Base-by-base conservation (phyloP, 768 basidiomycete species). In the Pleurotus platypus region DNA sequence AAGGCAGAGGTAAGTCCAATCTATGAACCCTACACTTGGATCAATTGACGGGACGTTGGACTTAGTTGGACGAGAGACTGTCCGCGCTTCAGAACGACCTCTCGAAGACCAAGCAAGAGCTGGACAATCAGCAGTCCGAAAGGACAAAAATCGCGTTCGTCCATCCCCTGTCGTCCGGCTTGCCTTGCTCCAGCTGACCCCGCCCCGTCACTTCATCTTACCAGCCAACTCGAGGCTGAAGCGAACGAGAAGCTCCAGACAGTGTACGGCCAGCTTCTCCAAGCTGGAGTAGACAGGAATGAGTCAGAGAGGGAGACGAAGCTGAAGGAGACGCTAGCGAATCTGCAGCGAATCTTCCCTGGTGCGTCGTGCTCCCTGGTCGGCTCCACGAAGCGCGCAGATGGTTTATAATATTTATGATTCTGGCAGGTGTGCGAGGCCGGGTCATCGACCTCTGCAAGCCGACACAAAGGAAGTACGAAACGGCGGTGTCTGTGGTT, bases 401-500 rank as follows among this genome's bases (percentile, higher is more conserved):
- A 35, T 35, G 30, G 30, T 35, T 35, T 39, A 27, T 16, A 6
- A 13, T 35, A n/a, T 27, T 5, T 51, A 4, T 30, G 22, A 27
- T 49, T n/a, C 13, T 43, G 20, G 0, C 53, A 92, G 93, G 94
- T 63, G 95, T 98, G 3, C 85, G 92, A 13, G 97, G 97, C 1
- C 85, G 97, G 15, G 85, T 98, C 2, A 81, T 94, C 24, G 97
- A 98, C 68, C 78, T 98, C 5, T 98, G 96, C 76, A 94, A 96
- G 67, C 96, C 97, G 4, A 92, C 90, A 1, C 86, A 89, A 54
- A 81, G 89, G 55, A 96, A 96, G 70, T 98, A 96, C 66, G 91
- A 97, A 67, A 83, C 84, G 0, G 93, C 97, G 0, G 91, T 99
- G 11, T 86, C 90, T 1, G 92, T 94, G 30, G 86, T 98, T 20